Evolutionary conservation across 441 rosid species (phyloP), one percentile per base, ranked within the genome.

Genomic region (Melastoma candidum): DNA sequence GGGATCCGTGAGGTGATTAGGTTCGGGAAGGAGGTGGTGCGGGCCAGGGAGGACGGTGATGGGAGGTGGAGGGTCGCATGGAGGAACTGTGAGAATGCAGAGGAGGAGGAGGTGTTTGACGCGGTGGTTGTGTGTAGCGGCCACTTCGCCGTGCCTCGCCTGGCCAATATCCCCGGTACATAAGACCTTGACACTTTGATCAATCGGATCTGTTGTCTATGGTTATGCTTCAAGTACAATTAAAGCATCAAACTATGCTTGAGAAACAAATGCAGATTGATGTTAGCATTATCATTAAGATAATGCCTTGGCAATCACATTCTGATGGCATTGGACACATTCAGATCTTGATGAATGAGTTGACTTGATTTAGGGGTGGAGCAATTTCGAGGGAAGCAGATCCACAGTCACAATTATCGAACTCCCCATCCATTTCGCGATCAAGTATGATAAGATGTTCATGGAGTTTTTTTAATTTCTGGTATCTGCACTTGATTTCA

Each of bases 381-480:
- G 48, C 17, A 13, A 4, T 62, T 54, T 53, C 29, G 11, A 13
- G 50, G 65, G 25, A 11, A 53, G 47, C 66, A 62, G 26, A 44
- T 54, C 3, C 66, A 62, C 22, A 62, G 66, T 29, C 66, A 62
- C 24, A 62, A 62, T n/a, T 62, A 54, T 44, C 59, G 59, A 9
- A 14, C 9, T 13, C 54, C 59, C 0, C 27, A 54, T 4, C 7
- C 6, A 36, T 36, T 36, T 36, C 41, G 6, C 1, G 41, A 36
- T 36, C 41, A 36, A 36, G 41, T 36, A 36, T 36, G 41, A 4
- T 36, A 36, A 36, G 22, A 17, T 17, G 22, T 17, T 17, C 22
- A 17, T 17, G 22, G 22, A 17, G 22, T 17, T 17, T 17, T 17
- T 17, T 17, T 17, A 17, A 1, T 17, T 17, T 17, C 22, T 17